phyloP scores from a whole-genome alignment of 139 green algal species.

The Volvox africanus region DNA sequence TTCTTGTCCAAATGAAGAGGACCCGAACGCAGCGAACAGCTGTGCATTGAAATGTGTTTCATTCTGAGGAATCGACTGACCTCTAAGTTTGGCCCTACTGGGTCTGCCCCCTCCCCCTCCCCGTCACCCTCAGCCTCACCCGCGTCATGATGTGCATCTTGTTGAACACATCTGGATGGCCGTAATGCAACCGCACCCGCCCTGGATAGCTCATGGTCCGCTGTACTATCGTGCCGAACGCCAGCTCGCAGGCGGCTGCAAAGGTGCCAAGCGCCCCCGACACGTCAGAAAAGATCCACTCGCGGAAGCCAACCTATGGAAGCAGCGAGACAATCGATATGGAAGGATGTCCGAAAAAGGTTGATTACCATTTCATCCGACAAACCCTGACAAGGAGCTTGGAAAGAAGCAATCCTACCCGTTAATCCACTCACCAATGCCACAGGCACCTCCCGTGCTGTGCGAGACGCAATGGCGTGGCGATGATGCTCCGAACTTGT shows the following conservation, averaged over 20 bases:
- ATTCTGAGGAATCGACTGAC: too few relatives aligned
- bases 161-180: constrained; percentile 94
- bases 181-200: constrained; percentile 89
- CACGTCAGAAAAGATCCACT: constrained; percentile 79
- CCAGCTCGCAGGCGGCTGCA: constrained; percentile 80
- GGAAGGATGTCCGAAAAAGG: too few relatives aligned
- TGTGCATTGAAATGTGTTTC: too few relatives aligned
- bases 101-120: too few relatives aligned
- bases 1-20: too few relatives aligned
- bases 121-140: not conserved
- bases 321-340: too few relatives aligned
- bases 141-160: constrained; percentile 67
- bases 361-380: too few relatives aligned
- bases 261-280: constrained; percentile 74
- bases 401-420: too few relatives aligned
- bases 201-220: constrained; percentile 82
- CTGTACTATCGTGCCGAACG: constrained; percentile 89
- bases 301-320: constrained; percentile 71
- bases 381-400: too few relatives aligned
- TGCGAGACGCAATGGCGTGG: not conserved
- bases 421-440: constrained; percentile 3
- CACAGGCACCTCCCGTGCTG: not conserved
- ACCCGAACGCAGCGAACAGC: too few relatives aligned
- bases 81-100: not conserved
- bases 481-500: constrained; percentile 4